Conservation (phyloP, 306 rosid genomes). For the Bauhinia variegata region DNA sequence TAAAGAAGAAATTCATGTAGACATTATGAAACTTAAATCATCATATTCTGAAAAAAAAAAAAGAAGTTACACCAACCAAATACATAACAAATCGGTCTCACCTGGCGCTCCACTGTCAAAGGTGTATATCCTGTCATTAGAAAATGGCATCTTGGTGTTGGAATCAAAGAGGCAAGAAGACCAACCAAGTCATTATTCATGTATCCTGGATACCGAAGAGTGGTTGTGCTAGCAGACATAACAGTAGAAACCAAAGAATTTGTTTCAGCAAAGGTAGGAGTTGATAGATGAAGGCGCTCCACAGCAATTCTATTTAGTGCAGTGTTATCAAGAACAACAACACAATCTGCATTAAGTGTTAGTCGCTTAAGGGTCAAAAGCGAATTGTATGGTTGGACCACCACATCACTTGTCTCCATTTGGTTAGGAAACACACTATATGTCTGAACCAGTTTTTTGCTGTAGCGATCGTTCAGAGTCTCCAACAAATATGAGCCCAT, state of each 20-base stretch:
- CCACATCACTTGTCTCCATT: slow-evolving; percentile 99
- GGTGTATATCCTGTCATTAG: slow-evolving; percentile 99
- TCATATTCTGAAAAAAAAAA: background rate
- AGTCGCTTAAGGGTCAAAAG: slow-evolving; percentile 94
- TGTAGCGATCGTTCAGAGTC: slow-evolving; percentile 96
- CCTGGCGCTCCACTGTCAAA: slow-evolving; percentile 98
- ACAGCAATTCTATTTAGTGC: slow-evolving; percentile 96
- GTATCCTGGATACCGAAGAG: slow-evolving; percentile 97
- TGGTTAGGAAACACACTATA: slow-evolving; percentile 99
- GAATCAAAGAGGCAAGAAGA: slow-evolving; percentile 95
- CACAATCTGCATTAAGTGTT: slow-evolving; percentile 97
- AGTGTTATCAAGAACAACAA: slow-evolving; percentile 98
- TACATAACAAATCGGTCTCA: slow-evolving; percentile 34
- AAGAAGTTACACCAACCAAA: background rate
- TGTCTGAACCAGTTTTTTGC: slow-evolving; percentile 98
- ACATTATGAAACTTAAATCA: too few species aligned
- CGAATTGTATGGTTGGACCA: slow-evolving; percentile 98
- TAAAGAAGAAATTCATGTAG: too few species aligned
- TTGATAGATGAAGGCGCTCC: slow-evolving; percentile 94
- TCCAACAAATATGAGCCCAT: slow-evolving; percentile 98
- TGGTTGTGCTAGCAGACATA: slow-evolving; percentile 98
- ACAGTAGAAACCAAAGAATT: slow-evolving; percentile 97
- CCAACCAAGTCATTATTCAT: slow-evolving; percentile 99
- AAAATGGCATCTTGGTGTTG: slow-evolving; percentile 98
- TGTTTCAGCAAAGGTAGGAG: slow-evolving; percentile 97